Evolutionary conservation across 1,139 yeast species (phyloP).

Genomic region (Sugiyamaella castrensis): DNA sequence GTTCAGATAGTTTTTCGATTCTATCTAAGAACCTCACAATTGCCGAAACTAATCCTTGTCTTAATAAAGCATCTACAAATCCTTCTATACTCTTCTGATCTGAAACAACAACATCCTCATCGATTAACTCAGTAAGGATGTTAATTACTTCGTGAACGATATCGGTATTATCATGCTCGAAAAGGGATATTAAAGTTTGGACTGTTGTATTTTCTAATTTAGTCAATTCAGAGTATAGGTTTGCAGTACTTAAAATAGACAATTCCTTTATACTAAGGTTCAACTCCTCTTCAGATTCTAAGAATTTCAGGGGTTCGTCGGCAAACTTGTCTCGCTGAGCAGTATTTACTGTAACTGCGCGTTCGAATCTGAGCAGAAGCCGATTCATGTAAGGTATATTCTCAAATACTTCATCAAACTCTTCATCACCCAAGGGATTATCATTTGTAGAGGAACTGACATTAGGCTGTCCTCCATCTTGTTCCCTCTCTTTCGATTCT

Average conservation of each 20-base stretch:
- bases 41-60: conserved; percentile 13
- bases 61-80: conserved; percentile 18
- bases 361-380: conserved; percentile 28
- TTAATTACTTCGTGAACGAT: conserved; percentile 32
- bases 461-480: conserved; percentile 4
- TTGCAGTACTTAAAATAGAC: conserved; percentile 31
- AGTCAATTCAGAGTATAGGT: conserved; percentile 1
- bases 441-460: conserved; percentile 13
- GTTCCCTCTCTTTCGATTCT: conserved; percentile 26
- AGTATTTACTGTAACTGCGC: conserved; percentile 30
- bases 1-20: neutral
- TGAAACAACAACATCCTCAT: conserved; percentile 22
- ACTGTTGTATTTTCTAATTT: neutral
- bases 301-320: conserved; percentile 38
- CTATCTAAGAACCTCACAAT: neutral
- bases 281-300: conserved; percentile 34
- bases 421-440: neutral
- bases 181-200: conserved; percentile 24
- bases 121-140: conserved; percentile 31
- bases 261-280: conserved; percentile 35
- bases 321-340: conserved; percentile 33
- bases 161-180: conserved; percentile 38
- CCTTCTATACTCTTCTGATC: neutral
- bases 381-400: conserved; percentile 29
- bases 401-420: conserved; percentile 8